A percentile compares a stretch with the other conserved stretches of the same genome.
phyloP scores from a whole-genome alignment of 345 rosid species.

The Pistacia vera region DNA sequence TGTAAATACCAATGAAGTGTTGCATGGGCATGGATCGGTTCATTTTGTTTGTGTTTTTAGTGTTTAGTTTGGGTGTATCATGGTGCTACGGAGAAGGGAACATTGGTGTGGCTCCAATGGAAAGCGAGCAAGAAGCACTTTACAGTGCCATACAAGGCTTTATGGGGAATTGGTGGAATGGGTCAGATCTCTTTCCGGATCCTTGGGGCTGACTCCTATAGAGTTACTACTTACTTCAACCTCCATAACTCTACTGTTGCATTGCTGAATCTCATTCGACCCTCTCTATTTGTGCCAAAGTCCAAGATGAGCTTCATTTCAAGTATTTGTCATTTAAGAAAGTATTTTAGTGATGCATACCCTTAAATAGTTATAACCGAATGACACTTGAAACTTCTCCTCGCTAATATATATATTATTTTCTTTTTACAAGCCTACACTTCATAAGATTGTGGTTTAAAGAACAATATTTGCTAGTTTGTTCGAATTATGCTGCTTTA shows the following conservation, averaged over 20 bases:
- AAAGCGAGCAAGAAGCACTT: constrained; percentile 66
- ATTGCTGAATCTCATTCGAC: constrained; percentile 12
- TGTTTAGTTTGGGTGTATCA: constrained; percentile 34
- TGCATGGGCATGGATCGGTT: constrained; percentile 7
- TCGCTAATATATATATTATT: too few species aligned
- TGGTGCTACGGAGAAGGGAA: constrained; percentile 47
- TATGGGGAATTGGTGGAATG: constrained; percentile 90
- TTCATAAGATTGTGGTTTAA: too few species aligned
- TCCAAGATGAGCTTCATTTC: neutral
- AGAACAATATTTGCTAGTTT: too few species aligned
- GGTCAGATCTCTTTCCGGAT: constrained; percentile 86
- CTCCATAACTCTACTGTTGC: constrained; percentile 15
- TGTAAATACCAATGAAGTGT: constrained; percentile 20
- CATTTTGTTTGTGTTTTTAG: constrained; percentile 38
- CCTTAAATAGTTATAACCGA: too few species aligned
- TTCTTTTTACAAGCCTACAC: too few species aligned
- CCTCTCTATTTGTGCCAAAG: neutral
- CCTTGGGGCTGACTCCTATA: constrained; percentile 98
- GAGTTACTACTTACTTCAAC: constrained; percentile 54
- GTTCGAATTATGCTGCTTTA: neutral
- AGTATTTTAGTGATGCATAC: too few species aligned
- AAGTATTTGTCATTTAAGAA: neutral
- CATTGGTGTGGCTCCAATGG: constrained; percentile 67
- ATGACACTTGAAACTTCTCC: too few species aligned
- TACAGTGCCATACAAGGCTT: constrained; percentile 82